These are phyloP conservation scores for Venturia effusa DNA, from an alignment of 2,329 filamentous ascomycete genomes.

Conservation along the genomic window DNA sequence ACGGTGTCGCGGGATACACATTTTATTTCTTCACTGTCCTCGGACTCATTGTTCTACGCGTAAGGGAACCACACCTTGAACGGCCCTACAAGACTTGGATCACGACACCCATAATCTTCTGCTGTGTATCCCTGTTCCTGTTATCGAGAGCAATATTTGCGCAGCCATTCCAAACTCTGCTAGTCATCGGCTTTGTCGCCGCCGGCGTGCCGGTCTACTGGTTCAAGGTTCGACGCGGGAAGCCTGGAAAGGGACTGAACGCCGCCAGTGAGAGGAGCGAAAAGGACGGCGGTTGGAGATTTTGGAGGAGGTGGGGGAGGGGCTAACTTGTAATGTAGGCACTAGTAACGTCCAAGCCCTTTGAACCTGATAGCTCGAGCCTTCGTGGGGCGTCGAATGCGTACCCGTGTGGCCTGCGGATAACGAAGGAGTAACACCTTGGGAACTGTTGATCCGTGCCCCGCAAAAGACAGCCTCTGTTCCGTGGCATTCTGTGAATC, in stretches of 20 bases:
- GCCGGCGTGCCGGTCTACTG: constrained; percentile 82
- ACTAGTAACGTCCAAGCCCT: no score
- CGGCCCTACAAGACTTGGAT: constrained; percentile 95
- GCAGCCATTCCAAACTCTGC: constrained; percentile 78
- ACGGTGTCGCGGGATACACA: constrained; percentile 91
- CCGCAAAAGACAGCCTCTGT: no score
- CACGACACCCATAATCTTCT: constrained; percentile 92
- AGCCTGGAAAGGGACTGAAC: constrained; percentile 16
- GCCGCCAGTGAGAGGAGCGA: constrained; percentile 15
- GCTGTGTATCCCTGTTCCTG: constrained; percentile 90
- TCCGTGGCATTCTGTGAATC: no score
- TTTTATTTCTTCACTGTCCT: constrained; percentile 97
- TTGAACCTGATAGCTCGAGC: no score
- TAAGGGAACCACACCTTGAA: constrained; percentile 77
- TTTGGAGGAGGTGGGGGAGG: constrained; percentile 33
- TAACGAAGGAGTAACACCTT: no score
- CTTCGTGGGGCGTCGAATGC: no score
- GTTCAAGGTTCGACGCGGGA: constrained; percentile 56
- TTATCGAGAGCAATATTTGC: constrained; percentile 82
- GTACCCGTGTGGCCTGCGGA: no score
- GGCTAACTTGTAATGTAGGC: neutral
- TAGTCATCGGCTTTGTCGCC: constrained; percentile 75
- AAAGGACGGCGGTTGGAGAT: constrained; percentile 25
- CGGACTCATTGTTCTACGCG: constrained; percentile 79
- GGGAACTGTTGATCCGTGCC: no score